Evolutionary conservation across 306 rosid species (phyloP), one percentile per base, ranked within the genome.

Genomic region (Castanea sativa): DNA sequence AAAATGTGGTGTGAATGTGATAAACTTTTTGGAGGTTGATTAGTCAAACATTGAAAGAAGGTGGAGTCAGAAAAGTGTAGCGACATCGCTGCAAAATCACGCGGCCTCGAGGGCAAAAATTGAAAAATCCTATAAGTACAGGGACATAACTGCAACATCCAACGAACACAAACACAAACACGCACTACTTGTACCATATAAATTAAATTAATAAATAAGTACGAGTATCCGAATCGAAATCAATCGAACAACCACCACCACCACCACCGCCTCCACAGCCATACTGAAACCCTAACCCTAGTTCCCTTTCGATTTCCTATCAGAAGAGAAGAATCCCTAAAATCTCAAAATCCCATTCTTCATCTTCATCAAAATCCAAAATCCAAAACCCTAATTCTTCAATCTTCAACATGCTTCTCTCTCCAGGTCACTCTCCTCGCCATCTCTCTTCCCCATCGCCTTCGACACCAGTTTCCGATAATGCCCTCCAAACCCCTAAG

Each of bases 391-490:
- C 32, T 74, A 51, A 55, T 49, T 4, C 32, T 29, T 10, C 59
- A 7, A 15, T 5, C n/a, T 23, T 61, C 41, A 71, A 63, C 25
- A 91, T 93, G 99, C 98, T 93, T 88, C 96, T 87, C 59, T 90
- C 98, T 13, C 99, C 98, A 4, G 99, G 99, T 4, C 94, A 90
- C 71, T 96, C 98, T 61, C 98, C 99, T 6, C 97, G 93, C 74
- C 96, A 84, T 73, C 78, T 93, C 71, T 89, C 99, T 20, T 88
- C 97, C 10, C 98, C 99, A 3, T 89, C 97, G 11, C 96, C 91
- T 15, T 87, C 85, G 15, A 35, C 86, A 41, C 45, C 45, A 32
- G 45, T 73, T 57, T 78, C 94, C 3, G 73, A 79, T 10, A 58
- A 33, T 68, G n/a, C 76, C 21, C 51, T 63, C 33, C 90, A 63